Evolutionary conservation across 495 filamentous ascomycete genomes (phyloP), one percentile per base, ranked within the genome.

Genomic region (Astrocystis sublimbata): DNA sequence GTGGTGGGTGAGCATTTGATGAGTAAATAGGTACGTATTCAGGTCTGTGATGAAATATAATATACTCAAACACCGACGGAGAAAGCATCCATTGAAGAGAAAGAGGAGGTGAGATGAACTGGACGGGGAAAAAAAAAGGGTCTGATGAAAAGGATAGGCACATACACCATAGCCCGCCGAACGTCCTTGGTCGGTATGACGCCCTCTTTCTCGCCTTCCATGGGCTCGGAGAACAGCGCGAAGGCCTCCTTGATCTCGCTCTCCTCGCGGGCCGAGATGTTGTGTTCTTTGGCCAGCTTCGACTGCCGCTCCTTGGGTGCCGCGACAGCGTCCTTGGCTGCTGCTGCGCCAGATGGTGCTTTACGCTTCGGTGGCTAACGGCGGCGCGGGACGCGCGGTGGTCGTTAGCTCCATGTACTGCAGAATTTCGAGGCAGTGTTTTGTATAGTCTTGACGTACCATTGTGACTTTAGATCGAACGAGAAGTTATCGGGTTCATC

Each of bases 221-320:
- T 85, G 33, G 86, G 83, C 55, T 88, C 82, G 1, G 89, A 76
- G 74, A 97, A 98, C 17, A 97, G 81, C 31, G 82, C 75, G 75
- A 94, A 98, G 15, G 92, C 92, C 74, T 96, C 92, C 67, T 85
- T 85, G 67, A 98, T 96, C 73, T 97, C 92, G 65, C 83, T 79
- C 71, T 98, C 94, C 78, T 97, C 89, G 51, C 86, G 85, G 21
- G 85, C 86, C 28, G 86, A 88, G 73, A 98, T 86, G 72, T 90
- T 84, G 80, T 97, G 86, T 64, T 94, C 90, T 73, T 90, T 90
- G 3, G 93, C 92, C 61, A 96, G 90, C 71, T 92, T 93, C 65
- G 92, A 96, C 65, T 82, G 85, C 43, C 69, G 73, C 47, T 70
- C 65, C 38, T 71, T 73, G 38, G 71, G 60, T 55, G 65, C 57